Conservation (phyloP, 139 green algal genomes). For the Zygnema circumcarinatum region DNA sequence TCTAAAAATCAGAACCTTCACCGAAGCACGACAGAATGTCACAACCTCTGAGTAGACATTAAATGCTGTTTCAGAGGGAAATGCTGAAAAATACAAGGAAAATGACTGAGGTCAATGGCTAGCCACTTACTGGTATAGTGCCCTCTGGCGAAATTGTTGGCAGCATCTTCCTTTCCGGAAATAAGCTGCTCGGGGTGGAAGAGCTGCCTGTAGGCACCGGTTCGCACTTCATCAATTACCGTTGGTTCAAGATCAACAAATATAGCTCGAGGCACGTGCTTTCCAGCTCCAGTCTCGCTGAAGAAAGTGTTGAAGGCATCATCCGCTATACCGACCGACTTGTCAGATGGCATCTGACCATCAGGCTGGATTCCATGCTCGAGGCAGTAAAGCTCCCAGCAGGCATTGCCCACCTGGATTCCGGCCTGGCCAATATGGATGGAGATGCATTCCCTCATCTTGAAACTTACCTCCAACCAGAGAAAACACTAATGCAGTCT, state of each 20-base stretch:
- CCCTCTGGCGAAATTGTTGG: slow-evolving; percentile 72
- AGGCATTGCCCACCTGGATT: slow-evolving; percentile 96
- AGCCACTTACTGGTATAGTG: slow-evolving; percentile 67
- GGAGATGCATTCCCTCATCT: slow-evolving; percentile 97
- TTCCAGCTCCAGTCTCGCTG: slow-evolving; percentile 71
- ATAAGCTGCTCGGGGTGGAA: slow-evolving; percentile 76
- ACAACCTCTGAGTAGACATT: background rate
- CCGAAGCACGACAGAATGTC: background rate
- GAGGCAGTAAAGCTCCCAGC: too few species aligned
- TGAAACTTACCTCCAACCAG: too few species aligned
- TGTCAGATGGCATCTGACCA: slow-evolving; percentile 96
- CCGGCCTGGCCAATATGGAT: slow-evolving; percentile 94
- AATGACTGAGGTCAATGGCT: background rate
- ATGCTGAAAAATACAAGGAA: background rate
- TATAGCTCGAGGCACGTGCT: slow-evolving; percentile 69
- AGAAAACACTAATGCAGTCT: too few species aligned
- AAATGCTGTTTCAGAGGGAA: background rate
- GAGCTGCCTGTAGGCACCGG: slow-evolving; percentile 71
- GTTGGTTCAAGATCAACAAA: slow-evolving; percentile 73
- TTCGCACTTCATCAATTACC: slow-evolving; percentile 72
- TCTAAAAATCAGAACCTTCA: background rate
- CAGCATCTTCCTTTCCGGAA: slow-evolving; percentile 71
- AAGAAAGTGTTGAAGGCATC: slow-evolving; percentile 77
- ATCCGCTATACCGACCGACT: slow-evolving; percentile 89
- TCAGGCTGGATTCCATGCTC: too few species aligned